These are phyloP conservation scores for Aspergillus olivimuriae DNA, from an alignment of 495 filamentous ascomycete genomes.

Conservation along the genomic window DNA sequence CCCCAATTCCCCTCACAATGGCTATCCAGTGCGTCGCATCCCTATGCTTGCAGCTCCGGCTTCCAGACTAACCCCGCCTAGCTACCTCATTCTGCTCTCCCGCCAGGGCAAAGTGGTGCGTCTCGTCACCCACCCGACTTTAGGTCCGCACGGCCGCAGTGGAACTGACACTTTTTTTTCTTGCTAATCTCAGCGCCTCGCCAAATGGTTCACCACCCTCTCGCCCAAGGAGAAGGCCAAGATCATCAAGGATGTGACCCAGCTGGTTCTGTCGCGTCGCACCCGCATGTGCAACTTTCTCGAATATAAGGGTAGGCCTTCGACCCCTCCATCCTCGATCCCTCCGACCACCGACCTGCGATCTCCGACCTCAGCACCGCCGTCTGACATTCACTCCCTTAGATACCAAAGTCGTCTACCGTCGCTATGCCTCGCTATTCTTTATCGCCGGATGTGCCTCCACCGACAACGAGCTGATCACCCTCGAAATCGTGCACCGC, in stretches of 20 bases:
- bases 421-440: conserved; percentile 96
- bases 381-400: conserved; percentile 10
- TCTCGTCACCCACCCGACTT: conserved; percentile 38
- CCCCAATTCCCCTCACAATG: conserved; percentile 33
- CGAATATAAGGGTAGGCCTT: conserved; percentile 82
- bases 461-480: conserved; percentile 96
- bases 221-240: conserved; percentile 99
- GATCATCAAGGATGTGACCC: conserved; percentile 98
- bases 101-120: conserved; percentile 97
- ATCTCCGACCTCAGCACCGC: conserved; percentile 6
- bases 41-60: background rate
- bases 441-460: conserved; percentile 96
- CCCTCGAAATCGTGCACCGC: conserved; percentile 95
- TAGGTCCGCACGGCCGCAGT: conserved; percentile 16
- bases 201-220: conserved; percentile 99
- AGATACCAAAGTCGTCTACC: conserved; percentile 98
- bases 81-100: conserved; percentile 95
- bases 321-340: conserved; percentile 7
- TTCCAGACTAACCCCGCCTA: conserved; percentile 43
- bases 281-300: conserved; percentile 99
- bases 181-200: conserved; percentile 71
- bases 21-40: conserved; percentile 50
- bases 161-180: conserved; percentile 13
- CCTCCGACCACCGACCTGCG: conserved; percentile 8
- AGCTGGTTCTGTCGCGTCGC: conserved; percentile 89